Evolutionary conservation across 371 early-diverging fungal genomes (phyloP).

Genomic region (Mucor velutinosus): DNA sequence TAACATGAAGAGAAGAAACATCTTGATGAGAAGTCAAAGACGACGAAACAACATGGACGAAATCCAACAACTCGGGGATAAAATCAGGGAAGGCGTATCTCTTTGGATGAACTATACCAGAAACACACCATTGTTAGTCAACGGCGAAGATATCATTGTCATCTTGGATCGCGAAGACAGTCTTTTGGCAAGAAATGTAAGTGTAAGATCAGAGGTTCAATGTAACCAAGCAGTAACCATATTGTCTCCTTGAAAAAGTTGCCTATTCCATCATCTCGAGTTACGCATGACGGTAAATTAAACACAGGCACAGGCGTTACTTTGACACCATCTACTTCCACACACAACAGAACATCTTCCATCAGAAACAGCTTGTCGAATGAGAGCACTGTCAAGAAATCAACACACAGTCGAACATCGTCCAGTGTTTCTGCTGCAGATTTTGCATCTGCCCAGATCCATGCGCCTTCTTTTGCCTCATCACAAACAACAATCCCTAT

Average conservation of each 20-base stretch:
- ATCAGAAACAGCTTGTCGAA: constrained; percentile 4
- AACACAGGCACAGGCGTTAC: constrained; percentile 7
- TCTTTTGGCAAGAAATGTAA: constrained; percentile 32
- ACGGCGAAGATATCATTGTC: constrained; percentile 32
- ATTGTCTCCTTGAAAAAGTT: constrained; percentile 10
- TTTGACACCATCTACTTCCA: constrained; percentile 19
- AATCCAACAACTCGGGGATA: constrained; percentile 32
- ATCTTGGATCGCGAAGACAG: constrained; percentile 34
- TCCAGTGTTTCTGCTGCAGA: background rate
- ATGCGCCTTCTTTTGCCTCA: background rate
- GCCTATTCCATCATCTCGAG: constrained; percentile 27
- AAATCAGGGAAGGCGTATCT: constrained; percentile 33
- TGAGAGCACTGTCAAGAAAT: constrained; percentile 1
- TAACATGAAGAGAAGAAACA: constrained; percentile 42
- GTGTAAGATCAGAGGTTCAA: background rate
- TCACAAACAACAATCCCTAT: constrained; percentile 18
- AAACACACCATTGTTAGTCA: constrained; percentile 27
- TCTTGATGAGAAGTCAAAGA: constrained; percentile 28
- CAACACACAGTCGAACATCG: constrained; percentile 6
- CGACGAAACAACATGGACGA: constrained; percentile 30
- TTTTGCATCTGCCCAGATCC: background rate
- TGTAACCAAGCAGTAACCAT: background rate
- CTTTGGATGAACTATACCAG: constrained; percentile 32
- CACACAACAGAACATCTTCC: constrained; percentile 11
- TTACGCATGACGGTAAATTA: constrained; percentile 12